Evolutionary conservation across 306 rosid species (phyloP).

Genomic region (Sesbania bispinosa): DNA sequence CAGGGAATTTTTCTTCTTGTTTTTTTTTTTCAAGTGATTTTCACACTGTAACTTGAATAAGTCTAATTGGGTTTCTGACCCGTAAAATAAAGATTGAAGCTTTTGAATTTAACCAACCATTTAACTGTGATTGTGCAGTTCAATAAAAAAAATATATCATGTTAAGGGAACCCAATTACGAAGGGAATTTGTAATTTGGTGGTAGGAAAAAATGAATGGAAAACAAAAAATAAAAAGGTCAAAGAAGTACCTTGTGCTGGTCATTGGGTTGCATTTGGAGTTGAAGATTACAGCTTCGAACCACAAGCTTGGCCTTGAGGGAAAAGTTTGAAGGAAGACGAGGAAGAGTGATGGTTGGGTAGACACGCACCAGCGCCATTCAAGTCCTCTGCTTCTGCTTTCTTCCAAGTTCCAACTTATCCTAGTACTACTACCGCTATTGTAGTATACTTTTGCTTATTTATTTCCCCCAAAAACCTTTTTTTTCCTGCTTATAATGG

Average conservation of each 20-base stretch:
- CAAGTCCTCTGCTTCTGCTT: background rate
- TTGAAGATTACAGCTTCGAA: constrained; percentile 40
- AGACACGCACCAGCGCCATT: constrained; percentile 60
- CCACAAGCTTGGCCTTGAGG: constrained; percentile 20
- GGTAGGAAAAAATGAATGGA: too few relatives aligned
- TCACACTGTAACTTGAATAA: background rate
- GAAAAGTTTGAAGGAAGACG: constrained; percentile 28
- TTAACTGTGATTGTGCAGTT: background rate
- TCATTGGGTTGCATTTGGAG: constrained; percentile 21
- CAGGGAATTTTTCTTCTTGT: too few relatives aligned
- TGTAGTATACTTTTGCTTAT: too few relatives aligned
- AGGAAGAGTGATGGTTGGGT: constrained; percentile 38
- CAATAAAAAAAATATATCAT: too few relatives aligned
- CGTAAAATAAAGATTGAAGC: background rate
- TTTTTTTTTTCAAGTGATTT: background rate
- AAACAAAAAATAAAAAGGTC: too few relatives aligned
- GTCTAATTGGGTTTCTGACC: background rate
- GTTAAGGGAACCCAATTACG: background rate
- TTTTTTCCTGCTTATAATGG: too few relatives aligned
- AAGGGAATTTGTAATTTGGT: too few relatives aligned
- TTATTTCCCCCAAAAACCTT: too few relatives aligned
- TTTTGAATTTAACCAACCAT: background rate
- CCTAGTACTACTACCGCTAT: too few relatives aligned
- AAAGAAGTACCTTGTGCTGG: constrained; percentile 51
- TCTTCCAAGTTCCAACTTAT: background rate